Percentiles rank a stretch among this genome's conserved stretches.
These are phyloP conservation scores for Forsythia viridissima DNA, from an alignment of 257 asterid species.

Conservation along the genomic window DNA sequence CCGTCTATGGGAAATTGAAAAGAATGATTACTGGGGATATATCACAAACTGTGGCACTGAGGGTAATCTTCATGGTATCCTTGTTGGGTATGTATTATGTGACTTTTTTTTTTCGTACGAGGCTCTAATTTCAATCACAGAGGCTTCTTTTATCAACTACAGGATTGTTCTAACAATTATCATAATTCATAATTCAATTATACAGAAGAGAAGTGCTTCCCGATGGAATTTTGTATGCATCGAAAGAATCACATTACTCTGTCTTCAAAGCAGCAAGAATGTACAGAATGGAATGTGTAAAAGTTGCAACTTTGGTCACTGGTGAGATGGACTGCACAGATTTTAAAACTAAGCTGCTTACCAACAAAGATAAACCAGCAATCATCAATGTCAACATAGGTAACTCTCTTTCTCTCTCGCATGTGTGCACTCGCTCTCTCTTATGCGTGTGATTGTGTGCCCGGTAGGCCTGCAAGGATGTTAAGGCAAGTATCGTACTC, in stretches of 20 bases:
- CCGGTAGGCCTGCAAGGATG: not conserved
- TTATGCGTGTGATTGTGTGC: not conserved
- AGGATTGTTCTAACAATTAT: slow-evolving; percentile 22
- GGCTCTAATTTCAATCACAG: not conserved
- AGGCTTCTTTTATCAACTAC: slow-evolving; percentile 7
- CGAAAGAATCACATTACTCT: slow-evolving; percentile 92
- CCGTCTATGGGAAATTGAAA: slow-evolving; percentile 87
- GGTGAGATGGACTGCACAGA: slow-evolving; percentile 93
- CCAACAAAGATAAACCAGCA: slow-evolving; percentile 84
- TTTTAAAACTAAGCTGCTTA: slow-evolving; percentile 63
- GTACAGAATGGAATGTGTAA: slow-evolving; percentile 94
- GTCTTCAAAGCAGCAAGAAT: slow-evolving; percentile 95
- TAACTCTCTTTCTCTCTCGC: slow-evolving; percentile 21
- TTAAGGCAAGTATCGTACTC: slow-evolving; percentile 7
- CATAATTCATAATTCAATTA: slow-evolving; percentile 18
- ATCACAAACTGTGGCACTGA: slow-evolving; percentile 97
- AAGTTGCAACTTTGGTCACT: slow-evolving; percentile 72
- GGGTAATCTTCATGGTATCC: slow-evolving; percentile 97
- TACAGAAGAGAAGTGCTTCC: slow-evolving; percentile 96
- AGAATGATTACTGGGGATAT: slow-evolving; percentile 89
- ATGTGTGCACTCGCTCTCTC: slow-evolving; percentile 1
- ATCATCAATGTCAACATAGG: slow-evolving; percentile 92
- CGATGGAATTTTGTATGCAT: slow-evolving; percentile 88
- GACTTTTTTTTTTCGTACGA: slow-evolving; percentile 9
- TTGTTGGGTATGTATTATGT: slow-evolving; percentile 65